Conservation (phyloP, 495 filamentous ascomycete species). For the Opeltia flavorubescens region DNA sequence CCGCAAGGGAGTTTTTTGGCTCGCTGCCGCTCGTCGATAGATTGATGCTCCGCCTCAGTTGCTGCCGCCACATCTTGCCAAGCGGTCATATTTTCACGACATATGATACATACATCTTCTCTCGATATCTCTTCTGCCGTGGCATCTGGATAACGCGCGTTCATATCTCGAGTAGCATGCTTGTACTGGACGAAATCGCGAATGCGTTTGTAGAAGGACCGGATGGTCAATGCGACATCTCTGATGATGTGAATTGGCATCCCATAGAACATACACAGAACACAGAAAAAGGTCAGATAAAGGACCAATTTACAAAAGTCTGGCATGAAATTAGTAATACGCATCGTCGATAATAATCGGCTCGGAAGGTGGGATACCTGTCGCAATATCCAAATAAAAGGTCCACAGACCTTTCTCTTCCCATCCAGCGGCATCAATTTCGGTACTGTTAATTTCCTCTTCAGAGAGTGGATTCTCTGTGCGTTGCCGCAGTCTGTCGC, state of each 20-base stretch:
- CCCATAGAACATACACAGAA: conserved; percentile 85
- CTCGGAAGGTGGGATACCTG: conserved; percentile 33
- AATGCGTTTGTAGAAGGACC: conserved; percentile 79
- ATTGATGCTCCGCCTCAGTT: conserved; percentile 20
- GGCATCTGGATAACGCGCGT: conserved; percentile 79
- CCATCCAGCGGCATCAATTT: conserved; percentile 91
- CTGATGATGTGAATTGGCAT: conserved; percentile 92
- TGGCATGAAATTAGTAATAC: conserved; percentile 22
- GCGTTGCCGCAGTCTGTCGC: conserved; percentile 48
- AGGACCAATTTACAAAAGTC: conserved; percentile 84
- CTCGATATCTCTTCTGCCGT: conserved; percentile 69
- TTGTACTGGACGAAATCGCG: conserved; percentile 78
- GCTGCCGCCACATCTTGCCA: conserved; percentile 35
- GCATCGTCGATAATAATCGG: too few species aligned
- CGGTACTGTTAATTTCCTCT: conserved; percentile 77
- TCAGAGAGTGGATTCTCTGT: conserved; percentile 44
- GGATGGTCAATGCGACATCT: conserved; percentile 83
- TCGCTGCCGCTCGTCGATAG: conserved; percentile 62
- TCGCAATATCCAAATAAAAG: conserved; percentile 74
- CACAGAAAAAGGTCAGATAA: conserved; percentile 82
- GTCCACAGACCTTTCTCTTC: conserved; percentile 92
- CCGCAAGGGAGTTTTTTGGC: conserved; percentile 95
- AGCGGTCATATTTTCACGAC: conserved; percentile 84
- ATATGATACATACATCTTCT: conserved; percentile 95
- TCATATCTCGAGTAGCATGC: conserved; percentile 83